Conservation (phyloP, 2,329 filamentous ascomycete genomes). For the Microdochium bolleyi region DNA sequence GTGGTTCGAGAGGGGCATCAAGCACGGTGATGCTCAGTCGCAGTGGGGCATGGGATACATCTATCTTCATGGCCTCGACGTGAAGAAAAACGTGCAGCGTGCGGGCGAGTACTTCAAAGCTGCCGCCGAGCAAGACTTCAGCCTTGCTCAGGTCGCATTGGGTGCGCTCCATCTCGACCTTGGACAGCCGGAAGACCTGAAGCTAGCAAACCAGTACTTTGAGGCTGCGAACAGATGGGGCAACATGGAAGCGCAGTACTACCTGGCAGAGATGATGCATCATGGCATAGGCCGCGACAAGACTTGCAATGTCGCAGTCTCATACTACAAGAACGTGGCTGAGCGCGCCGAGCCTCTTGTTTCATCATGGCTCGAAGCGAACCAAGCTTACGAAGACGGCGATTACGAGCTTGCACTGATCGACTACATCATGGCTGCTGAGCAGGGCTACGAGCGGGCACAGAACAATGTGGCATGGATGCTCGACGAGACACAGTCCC, state of each 20-base stretch:
- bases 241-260: conserved; percentile 86
- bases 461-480: conserved; percentile 88
- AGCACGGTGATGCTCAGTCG: conserved; percentile 70
- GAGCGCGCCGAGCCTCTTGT: conserved; percentile 66
- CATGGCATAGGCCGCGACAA: conserved; percentile 74
- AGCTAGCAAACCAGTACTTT: conserved; percentile 75
- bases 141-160: conserved; percentile 73
- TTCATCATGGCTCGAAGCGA: conserved; percentile 76
- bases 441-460: conserved; percentile 83
- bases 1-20: conserved; percentile 78
- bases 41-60: conserved; percentile 81
- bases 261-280: conserved; percentile 79
- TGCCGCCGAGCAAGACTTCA: conserved; percentile 74
- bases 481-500: conserved; percentile 64
- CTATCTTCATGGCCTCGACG: conserved; percentile 69
- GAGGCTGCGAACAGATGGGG: conserved; percentile 76
- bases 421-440: conserved; percentile 77
- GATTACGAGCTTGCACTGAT: conserved; percentile 75
- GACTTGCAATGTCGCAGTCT: conserved; percentile 67
- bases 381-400: conserved; percentile 70
- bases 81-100: conserved; percentile 56
- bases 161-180: conserved; percentile 83
- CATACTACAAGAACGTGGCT: conserved; percentile 75
- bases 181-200: conserved; percentile 60
- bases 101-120: conserved; percentile 71